phyloP scores from a whole-genome alignment of 73 alveolate genomes.

The Tetrahymena thermophila region DNA sequence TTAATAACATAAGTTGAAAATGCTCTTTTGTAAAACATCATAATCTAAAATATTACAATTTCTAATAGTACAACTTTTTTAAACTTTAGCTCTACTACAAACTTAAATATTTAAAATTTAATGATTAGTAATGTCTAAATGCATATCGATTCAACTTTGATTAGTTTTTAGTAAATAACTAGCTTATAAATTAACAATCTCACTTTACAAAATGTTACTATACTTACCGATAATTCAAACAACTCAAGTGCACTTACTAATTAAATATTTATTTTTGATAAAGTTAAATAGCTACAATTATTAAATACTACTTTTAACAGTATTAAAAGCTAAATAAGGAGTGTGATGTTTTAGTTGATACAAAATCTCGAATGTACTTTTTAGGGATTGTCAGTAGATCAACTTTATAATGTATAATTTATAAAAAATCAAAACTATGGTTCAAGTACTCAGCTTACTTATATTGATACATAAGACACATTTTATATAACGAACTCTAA shows the following conservation, averaged over 20 bases:
- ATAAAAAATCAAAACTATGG: neutral
- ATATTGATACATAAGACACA: neutral
- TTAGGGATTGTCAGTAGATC: neutral
- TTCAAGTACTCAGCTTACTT: neutral
- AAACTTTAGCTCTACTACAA: neutral
- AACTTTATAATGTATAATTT: neutral
- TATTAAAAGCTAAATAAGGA: neutral
- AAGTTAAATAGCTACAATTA: neutral
- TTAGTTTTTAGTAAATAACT: neutral
- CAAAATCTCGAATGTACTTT: neutral
- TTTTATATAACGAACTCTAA: neutral
- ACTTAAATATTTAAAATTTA: neutral
- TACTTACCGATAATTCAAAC: neutral
- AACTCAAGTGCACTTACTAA: neutral
- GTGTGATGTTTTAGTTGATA: neutral
- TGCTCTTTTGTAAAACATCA: neutral
- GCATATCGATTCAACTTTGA: neutral
- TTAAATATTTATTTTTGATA: neutral
- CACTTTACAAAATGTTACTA: neutral
- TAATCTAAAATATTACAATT: neutral
- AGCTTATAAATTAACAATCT: neutral
- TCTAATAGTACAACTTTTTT: neutral
- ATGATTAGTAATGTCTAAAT: neutral
- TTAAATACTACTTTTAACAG: neutral
- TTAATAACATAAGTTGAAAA: neutral